Evolutionary conservation across 1,284 basidiomycete species (phyloP), one percentile per base, ranked within the genome.

Genomic region (Lentinus polychrous): DNA sequence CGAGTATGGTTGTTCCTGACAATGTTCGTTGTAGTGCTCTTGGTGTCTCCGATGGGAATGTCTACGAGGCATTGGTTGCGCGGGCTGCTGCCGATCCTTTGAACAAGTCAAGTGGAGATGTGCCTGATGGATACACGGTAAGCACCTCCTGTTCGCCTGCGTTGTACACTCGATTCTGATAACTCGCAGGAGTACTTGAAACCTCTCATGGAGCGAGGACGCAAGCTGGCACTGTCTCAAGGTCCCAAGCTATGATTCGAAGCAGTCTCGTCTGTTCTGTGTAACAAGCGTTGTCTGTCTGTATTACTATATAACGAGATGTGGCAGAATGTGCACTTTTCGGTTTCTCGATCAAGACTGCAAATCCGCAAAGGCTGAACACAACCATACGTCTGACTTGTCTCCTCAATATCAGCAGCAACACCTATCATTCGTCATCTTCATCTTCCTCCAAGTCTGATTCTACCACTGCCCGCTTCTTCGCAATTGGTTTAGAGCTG

Each of bases 41-140:
- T 17, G 86, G 86, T 2, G 75, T 82, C 10, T 73, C 74, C 48
- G 74, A 84, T 57, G 86, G 86, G 0, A 72, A 73, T 10, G 84
- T 82, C 11, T 90, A 90, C 52, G 77, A 89, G 49, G 72, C 75
- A 23, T 60, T 90, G 10, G 87, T 82, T 81, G 69, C 75, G 22
- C 67, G 74, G n/a, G 81, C 72, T 1, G 76, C 84, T 60, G 61
- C 60, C 1, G 84, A 88, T 50, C 85, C 86, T 1, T 60, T 88
- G 45, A 89, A 88, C 59, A 63, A 69, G 49, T 27, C 27, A 27
- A 27, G 5, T 4, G 66, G 61, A 0, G 72, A 76, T 38, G 66
- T 76, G 5, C 66, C 76, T 1, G 69, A 70, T 12, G 80, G 73
- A 22, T 85, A 85, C 56, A 62, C 73, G 65, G 81, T 79, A 41